Evolutionary conservation across 805 yeast species (phyloP).

Genomic region (Kuraishia piskuri): DNA sequence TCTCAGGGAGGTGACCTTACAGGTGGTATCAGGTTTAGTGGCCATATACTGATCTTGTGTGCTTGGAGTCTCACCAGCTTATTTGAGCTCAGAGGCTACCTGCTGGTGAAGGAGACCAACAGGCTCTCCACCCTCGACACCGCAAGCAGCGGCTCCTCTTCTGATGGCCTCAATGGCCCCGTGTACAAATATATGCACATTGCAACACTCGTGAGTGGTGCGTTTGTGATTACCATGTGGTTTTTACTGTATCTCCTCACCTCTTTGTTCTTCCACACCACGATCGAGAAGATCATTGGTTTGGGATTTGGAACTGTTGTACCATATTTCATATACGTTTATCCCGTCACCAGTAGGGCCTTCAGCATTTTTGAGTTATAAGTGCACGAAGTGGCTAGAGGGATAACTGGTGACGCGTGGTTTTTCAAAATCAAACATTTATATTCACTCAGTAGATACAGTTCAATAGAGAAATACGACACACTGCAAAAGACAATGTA

Average conservation of each 20-base stretch:
- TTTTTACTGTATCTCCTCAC: constrained; percentile 31
- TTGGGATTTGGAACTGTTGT: constrained; percentile 26
- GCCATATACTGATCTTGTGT: constrained; percentile 29
- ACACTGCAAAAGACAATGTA: no score
- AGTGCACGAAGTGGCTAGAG: no score
- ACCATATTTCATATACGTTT: constrained; percentile 19
- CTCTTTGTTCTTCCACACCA: constrained; percentile 40
- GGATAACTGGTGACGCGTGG: no score
- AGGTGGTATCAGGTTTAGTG: constrained; percentile 32
- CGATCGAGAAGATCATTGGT: constrained; percentile 37
- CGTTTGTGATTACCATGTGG: constrained; percentile 20
- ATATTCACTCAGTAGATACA: no score
- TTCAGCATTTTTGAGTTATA: not conserved
- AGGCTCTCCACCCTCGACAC: not conserved
- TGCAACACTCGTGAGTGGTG: not conserved
- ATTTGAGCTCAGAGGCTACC: constrained; percentile 11
- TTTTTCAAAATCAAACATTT: no score
- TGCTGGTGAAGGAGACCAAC: not conserved
- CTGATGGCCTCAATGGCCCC: not conserved
- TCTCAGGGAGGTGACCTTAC: constrained; percentile 21
- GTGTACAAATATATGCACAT: not conserved
- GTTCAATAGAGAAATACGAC: no score
- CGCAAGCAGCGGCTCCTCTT: not conserved
- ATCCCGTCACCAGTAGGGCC: not conserved
- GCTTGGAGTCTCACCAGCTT: constrained; percentile 22